A percentile compares a stretch with the other conserved stretches of the same genome.
Evolutionary conservation across 2,329 filamentous ascomycete species (phyloP).

Genomic region (Graphilbum fragrans): DNA sequence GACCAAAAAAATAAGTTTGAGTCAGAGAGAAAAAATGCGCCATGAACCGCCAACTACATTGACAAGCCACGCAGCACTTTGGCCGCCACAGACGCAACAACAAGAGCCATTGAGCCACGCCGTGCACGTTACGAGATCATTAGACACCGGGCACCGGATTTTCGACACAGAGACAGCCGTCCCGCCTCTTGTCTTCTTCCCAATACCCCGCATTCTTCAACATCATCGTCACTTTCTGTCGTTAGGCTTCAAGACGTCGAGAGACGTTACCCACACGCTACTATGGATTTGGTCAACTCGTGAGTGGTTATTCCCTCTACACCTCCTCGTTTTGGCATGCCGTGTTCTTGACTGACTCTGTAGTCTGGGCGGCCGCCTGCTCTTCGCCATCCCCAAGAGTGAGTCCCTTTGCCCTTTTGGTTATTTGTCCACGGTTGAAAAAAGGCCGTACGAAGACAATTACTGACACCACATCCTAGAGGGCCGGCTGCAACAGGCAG

Average conservation of each 20-base stretch:
- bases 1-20: conserved; percentile 1
- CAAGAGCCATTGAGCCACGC: neutral
- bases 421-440: neutral
- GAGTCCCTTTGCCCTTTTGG: conserved; percentile 25
- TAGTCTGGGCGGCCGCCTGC: conserved; percentile 81
- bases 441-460: neutral
- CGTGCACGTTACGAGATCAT: too few species aligned
- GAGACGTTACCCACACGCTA: too few species aligned
- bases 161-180: neutral
- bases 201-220: neutral
- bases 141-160: too few species aligned
- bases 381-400: conserved; percentile 99
- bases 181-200: neutral
- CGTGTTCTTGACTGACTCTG: conserved; percentile 7
- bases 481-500: conserved; percentile 80
- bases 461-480: conserved; percentile 36
- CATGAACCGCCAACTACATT: neutral
- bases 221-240: too few species aligned
- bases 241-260: neutral
- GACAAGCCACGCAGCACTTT: too few species aligned
- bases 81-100: too few species aligned
- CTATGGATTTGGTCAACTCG: conserved; percentile 44
- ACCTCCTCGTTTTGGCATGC: neutral
- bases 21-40: neutral
- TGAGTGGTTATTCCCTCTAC: conserved; percentile 19